phyloP scores from a whole-genome alignment of 495 filamentous ascomycete species.

The Podospora pseudocomata region DNA sequence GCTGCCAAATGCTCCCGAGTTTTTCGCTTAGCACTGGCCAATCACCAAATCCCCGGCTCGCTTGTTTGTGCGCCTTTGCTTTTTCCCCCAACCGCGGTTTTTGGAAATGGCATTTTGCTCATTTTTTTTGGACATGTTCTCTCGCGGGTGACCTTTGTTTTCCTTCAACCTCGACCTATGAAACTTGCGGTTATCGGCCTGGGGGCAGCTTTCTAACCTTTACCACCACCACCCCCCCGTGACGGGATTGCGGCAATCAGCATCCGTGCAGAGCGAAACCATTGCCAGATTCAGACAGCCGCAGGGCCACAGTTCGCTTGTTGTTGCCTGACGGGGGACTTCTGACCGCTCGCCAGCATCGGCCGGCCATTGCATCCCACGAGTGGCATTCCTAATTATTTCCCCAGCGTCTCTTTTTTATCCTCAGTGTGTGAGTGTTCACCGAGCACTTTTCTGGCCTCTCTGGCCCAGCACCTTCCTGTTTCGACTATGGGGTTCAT shows the following conservation, averaged over 20 bases:
- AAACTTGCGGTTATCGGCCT: background rate
- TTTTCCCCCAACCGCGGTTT: constrained; percentile 3
- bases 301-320: constrained; percentile 2
- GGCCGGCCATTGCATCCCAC: background rate
- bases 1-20: constrained; percentile 7
- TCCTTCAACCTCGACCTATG: background rate
- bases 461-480: constrained; percentile 3
- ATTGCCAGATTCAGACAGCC: background rate
- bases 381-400: background rate
- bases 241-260: constrained; percentile 6
- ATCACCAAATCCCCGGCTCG: constrained; percentile 46
- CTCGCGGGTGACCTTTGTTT: background rate
- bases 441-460: constrained; percentile 4
- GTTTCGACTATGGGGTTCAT: background rate
- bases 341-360: background rate
- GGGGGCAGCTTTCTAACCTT: background rate
- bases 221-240: background rate
- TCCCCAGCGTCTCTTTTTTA: background rate
- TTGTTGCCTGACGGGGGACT: constrained; percentile 5
- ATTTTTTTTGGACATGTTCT: background rate
- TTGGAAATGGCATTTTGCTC: background rate
- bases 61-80: constrained; percentile 35
- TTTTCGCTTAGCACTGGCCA: constrained; percentile 47
- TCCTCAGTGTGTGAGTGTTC: constrained; percentile 8
- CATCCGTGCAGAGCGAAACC: constrained; percentile 2